These are phyloP conservation scores for Pichia californica DNA, from an alignment of 805 yeast genomes.

Conservation along the genomic window DNA sequence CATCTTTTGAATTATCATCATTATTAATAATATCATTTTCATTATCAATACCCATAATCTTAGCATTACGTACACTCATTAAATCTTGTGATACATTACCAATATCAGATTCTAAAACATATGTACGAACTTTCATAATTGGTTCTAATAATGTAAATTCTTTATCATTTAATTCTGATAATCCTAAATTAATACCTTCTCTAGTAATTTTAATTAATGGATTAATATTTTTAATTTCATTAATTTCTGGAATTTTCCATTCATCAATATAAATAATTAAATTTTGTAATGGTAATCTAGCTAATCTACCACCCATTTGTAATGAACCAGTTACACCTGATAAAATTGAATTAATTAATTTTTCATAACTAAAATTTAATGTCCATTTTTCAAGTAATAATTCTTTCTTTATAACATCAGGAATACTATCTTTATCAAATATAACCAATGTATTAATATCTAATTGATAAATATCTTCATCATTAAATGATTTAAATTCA, in stretches of 20 bases:
- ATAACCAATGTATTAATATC: conserved; percentile 45
- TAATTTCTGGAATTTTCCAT: conserved; percentile 43
- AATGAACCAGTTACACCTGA: conserved; percentile 57
- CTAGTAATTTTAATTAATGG: conserved; percentile 43
- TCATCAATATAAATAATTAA: conserved; percentile 45
- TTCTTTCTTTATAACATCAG: conserved; percentile 20
- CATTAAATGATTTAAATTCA: conserved; percentile 26
- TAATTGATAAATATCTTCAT: conserved; percentile 34
- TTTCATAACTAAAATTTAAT: conserved; percentile 37
- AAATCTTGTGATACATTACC: conserved; percentile 85
- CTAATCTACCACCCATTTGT: conserved; percentile 60
- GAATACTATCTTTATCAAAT: conserved; percentile 27
- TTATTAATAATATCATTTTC: conserved; percentile 28
- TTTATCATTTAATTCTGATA: conserved; percentile 24
- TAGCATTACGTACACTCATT: conserved; percentile 70
- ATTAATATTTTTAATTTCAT: conserved; percentile 35
- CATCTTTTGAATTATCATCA: conserved; percentile 13
- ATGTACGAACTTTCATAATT: conserved; percentile 68
- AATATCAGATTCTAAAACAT: conserved; percentile 60
- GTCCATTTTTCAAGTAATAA: conserved; percentile 37
- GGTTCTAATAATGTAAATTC: conserved; percentile 73
- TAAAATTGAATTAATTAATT: conserved; percentile 45
- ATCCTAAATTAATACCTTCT: conserved; percentile 34
- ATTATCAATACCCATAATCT: conserved; percentile 66
- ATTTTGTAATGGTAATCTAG: conserved; percentile 54